Base-by-base conservation (phyloP, 805 yeast species). In the Ogataea siamensis region DNA sequence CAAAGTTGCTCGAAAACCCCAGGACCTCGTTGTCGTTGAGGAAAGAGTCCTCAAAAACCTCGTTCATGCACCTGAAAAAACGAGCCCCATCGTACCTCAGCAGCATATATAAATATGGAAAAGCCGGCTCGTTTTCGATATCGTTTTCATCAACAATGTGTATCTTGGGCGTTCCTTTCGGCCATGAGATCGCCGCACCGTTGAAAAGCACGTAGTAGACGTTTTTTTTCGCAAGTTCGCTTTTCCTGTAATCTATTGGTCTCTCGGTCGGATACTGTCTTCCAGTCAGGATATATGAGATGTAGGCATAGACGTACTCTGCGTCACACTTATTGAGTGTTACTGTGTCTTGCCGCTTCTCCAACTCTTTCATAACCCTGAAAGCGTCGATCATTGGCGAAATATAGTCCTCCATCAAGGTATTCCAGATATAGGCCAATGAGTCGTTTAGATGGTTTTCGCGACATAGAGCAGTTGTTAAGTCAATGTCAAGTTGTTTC, bases 11-110 rank as follows among this genome's bases (percentile, higher is more conserved):
- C 7, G 51, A 46, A 13, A 46, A 39, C 8, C 54, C 49, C 2
- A 54, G 52, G 3, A 62, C 55, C 19, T 66, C 72, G 30, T 76
- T 79, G 14, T 79, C 87, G 57, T 88, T 87, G 39, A 91, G 58
- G 28, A 75, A 67, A 0, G 83, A 63, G 55, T 87, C 95, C 55
- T 91, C 97, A 54, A 91, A 80, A 7, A 84, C 83, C 56, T 85
- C 95, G 57, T 87, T 83, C 41, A 93, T 58, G 12, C 85, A 73
- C 0, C 81, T 67, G 23, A 89, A 70, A 62, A 81, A 74, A 25
- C 73, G 73, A n/a, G 72, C 65, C 4, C 83, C 68, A 46, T 83
- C 73, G 47, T 60, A 71, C 26, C 66, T 63, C n/a, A 87, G 56
- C 11, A 88, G 63, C 9, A 70, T 47, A 28, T 64, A 67, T n/a